Percentiles rank a stretch among this genome's conserved stretches.
phyloP scores from a whole-genome alignment of 768 basidiomycete species.

The Mycena galericulata region DNA sequence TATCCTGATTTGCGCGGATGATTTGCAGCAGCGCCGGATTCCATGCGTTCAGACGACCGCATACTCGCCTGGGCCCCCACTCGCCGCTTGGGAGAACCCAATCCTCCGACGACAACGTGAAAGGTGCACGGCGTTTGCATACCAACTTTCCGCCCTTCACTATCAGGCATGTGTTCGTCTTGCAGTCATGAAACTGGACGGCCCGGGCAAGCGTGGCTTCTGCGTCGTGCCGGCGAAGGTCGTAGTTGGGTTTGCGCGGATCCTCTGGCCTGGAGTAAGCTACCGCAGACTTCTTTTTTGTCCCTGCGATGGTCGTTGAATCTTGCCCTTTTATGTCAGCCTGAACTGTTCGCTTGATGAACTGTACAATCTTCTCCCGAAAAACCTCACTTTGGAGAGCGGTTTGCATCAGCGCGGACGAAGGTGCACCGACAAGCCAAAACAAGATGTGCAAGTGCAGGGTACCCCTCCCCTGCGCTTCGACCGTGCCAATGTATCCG shows the following conservation, averaged over 20 bases:
- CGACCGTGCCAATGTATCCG: slow-evolving; percentile 43
- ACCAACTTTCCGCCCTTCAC: slow-evolving; percentile 19
- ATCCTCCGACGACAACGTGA: slow-evolving; percentile 26
- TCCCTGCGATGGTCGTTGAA: slow-evolving; percentile 15
- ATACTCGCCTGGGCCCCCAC: slow-evolving; percentile 42
- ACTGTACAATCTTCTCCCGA: slow-evolving; percentile 38
- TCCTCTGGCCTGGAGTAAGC: slow-evolving; percentile 50
- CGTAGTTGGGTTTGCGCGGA: slow-evolving; percentile 41
- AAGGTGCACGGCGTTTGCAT: slow-evolving; percentile 53
- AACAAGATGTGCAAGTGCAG: slow-evolving; percentile 45
- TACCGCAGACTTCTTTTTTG: slow-evolving; percentile 35
- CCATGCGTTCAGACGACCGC: slow-evolving; percentile 43
- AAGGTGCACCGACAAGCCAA: slow-evolving; percentile 41
- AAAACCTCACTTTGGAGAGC: slow-evolving; percentile 41
- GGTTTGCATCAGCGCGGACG: slow-evolving; percentile 8
- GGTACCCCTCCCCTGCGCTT: slow-evolving; percentile 44
- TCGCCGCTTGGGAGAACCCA: slow-evolving; percentile 42
- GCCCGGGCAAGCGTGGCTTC: slow-evolving; percentile 40
- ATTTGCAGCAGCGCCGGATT: slow-evolving; percentile 38
- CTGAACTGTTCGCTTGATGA: slow-evolving; percentile 45
- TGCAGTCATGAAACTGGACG: slow-evolving; percentile 51
- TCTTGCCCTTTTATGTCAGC: slow-evolving; percentile 44
- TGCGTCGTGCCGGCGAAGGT: background rate
- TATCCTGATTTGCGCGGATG: slow-evolving; percentile 51
- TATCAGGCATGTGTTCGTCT: slow-evolving; percentile 34